These are phyloP conservation scores for Boletus bicolor DNA, from an alignment of 768 basidiomycete genomes.

Conservation along the genomic window DNA sequence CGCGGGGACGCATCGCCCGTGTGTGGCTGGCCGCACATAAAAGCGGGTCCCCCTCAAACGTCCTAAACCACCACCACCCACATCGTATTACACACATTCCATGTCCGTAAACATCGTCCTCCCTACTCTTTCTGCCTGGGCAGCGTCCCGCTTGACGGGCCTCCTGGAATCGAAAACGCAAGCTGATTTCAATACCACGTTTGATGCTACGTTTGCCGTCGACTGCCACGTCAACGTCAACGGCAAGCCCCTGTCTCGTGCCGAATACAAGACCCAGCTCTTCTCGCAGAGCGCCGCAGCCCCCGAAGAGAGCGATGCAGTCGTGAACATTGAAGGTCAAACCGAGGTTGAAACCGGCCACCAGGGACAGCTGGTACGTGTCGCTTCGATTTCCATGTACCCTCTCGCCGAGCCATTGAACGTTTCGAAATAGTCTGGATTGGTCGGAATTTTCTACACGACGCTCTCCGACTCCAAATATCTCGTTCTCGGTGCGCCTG, in stretches of 20 bases:
- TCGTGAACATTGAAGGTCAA: constrained; percentile 24
- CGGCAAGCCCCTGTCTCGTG: constrained; percentile 36
- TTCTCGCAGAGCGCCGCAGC: constrained; percentile 27
- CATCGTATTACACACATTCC: not conserved
- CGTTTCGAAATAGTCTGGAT: constrained; percentile 18
- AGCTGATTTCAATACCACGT: constrained; percentile 34
- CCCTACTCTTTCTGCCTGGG: constrained; percentile 42
- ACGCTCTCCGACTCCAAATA: constrained; percentile 33
- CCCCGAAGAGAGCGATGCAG: constrained; percentile 8
- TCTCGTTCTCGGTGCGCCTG: constrained; percentile 33
- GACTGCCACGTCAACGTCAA: constrained; percentile 40
- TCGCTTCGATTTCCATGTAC: not conserved
- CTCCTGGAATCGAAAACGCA: constrained; percentile 39
- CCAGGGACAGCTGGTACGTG: constrained; percentile 27
- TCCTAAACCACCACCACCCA: not conserved
- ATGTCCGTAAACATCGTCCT: constrained; percentile 35
- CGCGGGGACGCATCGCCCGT: no score
- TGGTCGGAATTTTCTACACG: constrained; percentile 39
- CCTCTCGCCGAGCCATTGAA: not conserved
- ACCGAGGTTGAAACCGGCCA: constrained; percentile 27
- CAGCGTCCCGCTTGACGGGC: constrained; percentile 36
- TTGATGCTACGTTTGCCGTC: constrained; percentile 40
- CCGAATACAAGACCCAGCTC: constrained; percentile 39
- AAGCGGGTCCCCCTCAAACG: not conserved
- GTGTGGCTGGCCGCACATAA: constrained; percentile 8